A percentile compares a stretch with the other conserved stretches of the same genome.
Evolutionary conservation across 83 land plant species (phyloP).

Genomic region (Thuja plicata): DNA sequence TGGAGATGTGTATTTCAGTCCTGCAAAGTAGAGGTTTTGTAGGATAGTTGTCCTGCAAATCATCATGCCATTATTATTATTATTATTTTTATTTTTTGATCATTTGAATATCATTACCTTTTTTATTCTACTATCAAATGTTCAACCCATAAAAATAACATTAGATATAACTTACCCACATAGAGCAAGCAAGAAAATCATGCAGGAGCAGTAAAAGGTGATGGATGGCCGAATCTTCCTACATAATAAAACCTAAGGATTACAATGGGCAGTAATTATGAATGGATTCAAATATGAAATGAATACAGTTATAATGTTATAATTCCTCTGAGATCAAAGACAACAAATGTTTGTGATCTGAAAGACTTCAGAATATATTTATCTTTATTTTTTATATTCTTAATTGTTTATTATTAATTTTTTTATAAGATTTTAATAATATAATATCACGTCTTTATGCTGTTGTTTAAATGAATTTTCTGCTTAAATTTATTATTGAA

Average conservation of each 20-base stretch:
- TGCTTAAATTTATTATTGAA: too few relatives aligned
- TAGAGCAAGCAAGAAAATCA: conserved; percentile 5
- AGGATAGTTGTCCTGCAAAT: not conserved
- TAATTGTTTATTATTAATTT: too few relatives aligned
- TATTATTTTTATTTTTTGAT: too few relatives aligned
- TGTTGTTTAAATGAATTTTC: too few relatives aligned
- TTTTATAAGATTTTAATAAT: too few relatives aligned
- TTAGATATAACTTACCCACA: conserved; percentile 1
- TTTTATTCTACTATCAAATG: not conserved
- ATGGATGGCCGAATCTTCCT: not conserved
- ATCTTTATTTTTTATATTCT: too few relatives aligned
- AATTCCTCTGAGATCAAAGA: not conserved
- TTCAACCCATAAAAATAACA: not conserved
- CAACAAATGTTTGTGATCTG: too few relatives aligned
- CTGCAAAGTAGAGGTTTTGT: conserved; percentile 10
- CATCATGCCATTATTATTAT: not conserved
- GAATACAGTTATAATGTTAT: not conserved
- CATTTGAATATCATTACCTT: not conserved
- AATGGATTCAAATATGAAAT: not conserved
- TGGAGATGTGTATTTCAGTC: conserved; percentile 10
- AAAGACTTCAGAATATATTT: too few relatives aligned
- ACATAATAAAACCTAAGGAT: not conserved
- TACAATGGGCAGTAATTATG: not conserved
- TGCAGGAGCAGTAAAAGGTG: not conserved
- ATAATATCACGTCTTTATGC: too few relatives aligned